Evolutionary conservation across 140 eudicot genomes (phyloP).

Genomic region (Erigeron philadelphicus): DNA sequence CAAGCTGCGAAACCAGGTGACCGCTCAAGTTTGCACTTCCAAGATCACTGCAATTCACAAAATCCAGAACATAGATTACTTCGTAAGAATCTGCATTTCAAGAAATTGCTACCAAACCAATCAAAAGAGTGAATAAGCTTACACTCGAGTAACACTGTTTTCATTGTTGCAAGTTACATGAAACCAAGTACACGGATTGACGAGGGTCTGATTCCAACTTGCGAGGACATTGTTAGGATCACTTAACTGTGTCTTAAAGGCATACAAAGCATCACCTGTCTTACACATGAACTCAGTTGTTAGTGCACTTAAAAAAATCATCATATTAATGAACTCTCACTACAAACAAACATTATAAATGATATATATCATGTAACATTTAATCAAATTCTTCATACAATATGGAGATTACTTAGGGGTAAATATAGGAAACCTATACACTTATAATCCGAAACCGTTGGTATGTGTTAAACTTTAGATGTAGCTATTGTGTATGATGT

Average conservation of each 20-base stretch:
- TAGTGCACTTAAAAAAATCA: not conserved
- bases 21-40: slow-evolving; percentile 67
- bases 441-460: too few relatives aligned
- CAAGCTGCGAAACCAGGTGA: slow-evolving; percentile 60
- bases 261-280: slow-evolving; percentile 62
- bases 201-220: slow-evolving; percentile 70
- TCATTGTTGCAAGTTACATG: slow-evolving; percentile 55
- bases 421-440: too few relatives aligned
- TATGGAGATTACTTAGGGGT: not conserved
- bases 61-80: not conserved
- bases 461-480: too few relatives aligned
- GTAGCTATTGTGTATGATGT: too few relatives aligned
- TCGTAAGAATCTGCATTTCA: not conserved
- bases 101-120: not conserved
- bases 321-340: not conserved
- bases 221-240: slow-evolving; percentile 59
- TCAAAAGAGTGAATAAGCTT: slow-evolving; percentile 28
- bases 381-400: not conserved
- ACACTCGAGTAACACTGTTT: slow-evolving; percentile 68
- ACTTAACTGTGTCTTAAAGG: slow-evolving; percentile 39
- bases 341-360: not conserved
- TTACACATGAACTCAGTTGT: slow-evolving; percentile 14
- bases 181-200: slow-evolving; percentile 75
- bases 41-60: slow-evolving; percentile 54
- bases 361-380: not conserved